Conservation (phyloP, 768 basidiomycete species). For the Porpolomopsis calyptriformis region DNA sequence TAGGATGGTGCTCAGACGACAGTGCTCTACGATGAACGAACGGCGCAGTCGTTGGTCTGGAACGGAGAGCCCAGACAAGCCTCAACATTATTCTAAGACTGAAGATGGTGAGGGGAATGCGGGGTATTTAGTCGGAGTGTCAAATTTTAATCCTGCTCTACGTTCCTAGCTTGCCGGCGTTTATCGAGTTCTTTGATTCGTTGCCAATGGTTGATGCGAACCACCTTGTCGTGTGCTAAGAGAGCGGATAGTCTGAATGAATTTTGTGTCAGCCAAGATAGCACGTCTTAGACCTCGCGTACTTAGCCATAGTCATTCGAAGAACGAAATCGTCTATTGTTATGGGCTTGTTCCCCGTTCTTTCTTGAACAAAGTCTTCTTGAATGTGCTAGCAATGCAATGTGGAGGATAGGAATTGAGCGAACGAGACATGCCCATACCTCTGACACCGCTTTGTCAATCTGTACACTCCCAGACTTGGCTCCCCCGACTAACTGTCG, state of each 20-base stretch:
- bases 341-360: conserved; percentile 26
- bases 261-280: neutral
- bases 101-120: too few relatives aligned
- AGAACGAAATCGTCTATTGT: conserved; percentile 55
- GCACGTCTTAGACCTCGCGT: conserved; percentile 9
- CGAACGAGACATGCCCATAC: conserved; percentile 23
- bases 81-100: too few relatives aligned
- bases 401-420: neutral
- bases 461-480: conserved; percentile 41
- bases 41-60: too few relatives aligned
- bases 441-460: conserved; percentile 48
- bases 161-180: neutral
- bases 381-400: conserved; percentile 49
- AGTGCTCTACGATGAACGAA: too few relatives aligned
- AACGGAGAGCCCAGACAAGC: too few relatives aligned
- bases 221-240: neutral
- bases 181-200: neutral
- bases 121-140: too few relatives aligned
- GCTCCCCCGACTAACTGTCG: conserved; percentile 53
- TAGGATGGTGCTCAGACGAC: too few relatives aligned
- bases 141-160: too few relatives aligned
- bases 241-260: neutral
- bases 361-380: conserved; percentile 55
- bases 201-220: neutral
- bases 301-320: conserved; percentile 65